Evolutionary conservation across 1,284 basidiomycete genomes (phyloP).

Genomic region (Schizophyllum amplum): DNA sequence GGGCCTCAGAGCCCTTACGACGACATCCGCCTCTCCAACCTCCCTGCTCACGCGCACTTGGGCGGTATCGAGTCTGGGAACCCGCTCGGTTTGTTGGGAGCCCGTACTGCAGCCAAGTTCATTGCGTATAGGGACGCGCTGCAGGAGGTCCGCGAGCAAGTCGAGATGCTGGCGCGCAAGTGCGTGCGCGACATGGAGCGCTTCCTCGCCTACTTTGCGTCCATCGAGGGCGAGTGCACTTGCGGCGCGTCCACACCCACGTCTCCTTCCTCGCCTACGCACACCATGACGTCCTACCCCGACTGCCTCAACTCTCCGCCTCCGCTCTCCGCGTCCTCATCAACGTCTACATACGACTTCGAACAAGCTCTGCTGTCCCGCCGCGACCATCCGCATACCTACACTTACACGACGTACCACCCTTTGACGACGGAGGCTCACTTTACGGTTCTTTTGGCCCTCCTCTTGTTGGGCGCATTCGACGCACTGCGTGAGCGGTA

Average conservation of each 20-base stretch:
- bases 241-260: background rate
- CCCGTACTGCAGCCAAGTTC: conserved; percentile 46
- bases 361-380: conserved; percentile 4
- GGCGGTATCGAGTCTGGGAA: conserved; percentile 74
- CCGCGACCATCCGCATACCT: conserved; percentile 27
- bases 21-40: conserved; percentile 51
- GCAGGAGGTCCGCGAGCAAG: conserved; percentile 44
- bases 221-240: conserved; percentile 24
- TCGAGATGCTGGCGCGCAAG: conserved; percentile 53
- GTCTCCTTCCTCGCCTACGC: background rate
- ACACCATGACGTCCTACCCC: conserved; percentile 46
- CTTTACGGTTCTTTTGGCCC: conserved; percentile 65
- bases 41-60: conserved; percentile 36
- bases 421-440: conserved; percentile 77
- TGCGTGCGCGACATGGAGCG: conserved; percentile 72
- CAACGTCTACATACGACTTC: conserved; percentile 7
- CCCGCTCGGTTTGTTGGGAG: conserved; percentile 65
- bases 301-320: conserved; percentile 38
- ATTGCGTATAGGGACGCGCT: conserved; percentile 53
- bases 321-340: conserved; percentile 18
- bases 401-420: conserved; percentile 76
- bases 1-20: conserved; percentile 31
- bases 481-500: conserved; percentile 51
- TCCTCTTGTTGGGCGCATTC: conserved; percentile 70
- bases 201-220: conserved; percentile 74